Base-by-base conservation (phyloP, 305 asterid species). In the Fraxinus latifolia region DNA sequence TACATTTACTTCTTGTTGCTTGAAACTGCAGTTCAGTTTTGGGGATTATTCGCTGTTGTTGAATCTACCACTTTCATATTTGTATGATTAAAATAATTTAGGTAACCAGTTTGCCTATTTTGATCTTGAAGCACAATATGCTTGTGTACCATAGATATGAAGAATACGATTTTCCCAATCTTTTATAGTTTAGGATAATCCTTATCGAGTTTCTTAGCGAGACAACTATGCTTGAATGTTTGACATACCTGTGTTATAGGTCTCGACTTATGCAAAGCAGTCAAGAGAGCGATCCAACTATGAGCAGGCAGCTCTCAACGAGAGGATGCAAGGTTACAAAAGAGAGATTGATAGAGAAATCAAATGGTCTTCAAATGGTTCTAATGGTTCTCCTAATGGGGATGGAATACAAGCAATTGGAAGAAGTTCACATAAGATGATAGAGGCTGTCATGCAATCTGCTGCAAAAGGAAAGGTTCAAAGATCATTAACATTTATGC, bases 361-460 rank as follows among this genome's bases (percentile, higher is more conserved):
- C 87, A 89, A 97, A 83, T 91, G 93, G 94, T 92, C 94, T 77
- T 90, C 95, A 11, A 92, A 93, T 85, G 97, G 97, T 79, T 89
- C 97, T 3, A 89, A 91, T 77, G 98, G 98, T 79, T 95, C 98
- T 80, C 98, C 98, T 42, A 95, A 91, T 87, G 98, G 99, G 86
- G 99, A 95, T 83, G 98, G 98, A 78, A 92, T 95, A 85, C 98
- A 93, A 86, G 92, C 98, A 79, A 91, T 97, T 76, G 97, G 98
- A 78, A 89, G 98, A 89, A 97, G 99, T 88, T 97, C 99, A 17
- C 98, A 97, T 91, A 97, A 97, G 92, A 92, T 92, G 97, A 95
- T 97, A 74, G 98, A 97, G 88, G 99, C 99, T 29, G 98, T 92
- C 83, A 95, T 97, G 99, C 98, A 92, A 87, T 92, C 99, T 53